These are phyloP conservation scores for Oryza officinalis DNA, from an alignment of 176 grass and related monocot genomes.

Conservation along the genomic window DNA sequence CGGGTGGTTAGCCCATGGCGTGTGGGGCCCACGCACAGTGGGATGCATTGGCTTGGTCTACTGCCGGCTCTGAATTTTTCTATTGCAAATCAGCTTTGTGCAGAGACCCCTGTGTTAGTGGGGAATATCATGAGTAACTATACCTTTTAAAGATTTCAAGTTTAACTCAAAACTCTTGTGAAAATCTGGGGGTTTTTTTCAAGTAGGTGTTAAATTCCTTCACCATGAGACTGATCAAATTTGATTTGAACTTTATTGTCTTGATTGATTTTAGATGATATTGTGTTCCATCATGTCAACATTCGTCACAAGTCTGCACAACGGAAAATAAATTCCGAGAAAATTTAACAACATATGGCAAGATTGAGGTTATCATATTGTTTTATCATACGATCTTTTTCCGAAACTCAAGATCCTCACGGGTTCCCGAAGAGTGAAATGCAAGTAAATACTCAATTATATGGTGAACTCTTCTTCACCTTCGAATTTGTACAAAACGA, in stretches of 20 bases:
- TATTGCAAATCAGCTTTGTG: background rate
- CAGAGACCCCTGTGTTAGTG: background rate
- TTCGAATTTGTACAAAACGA: background rate
- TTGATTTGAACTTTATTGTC: background rate
- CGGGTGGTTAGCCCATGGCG: slow-evolving; percentile 19
- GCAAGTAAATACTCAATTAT: background rate
- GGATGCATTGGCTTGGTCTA: slow-evolving; percentile 30
- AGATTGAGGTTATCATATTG: too few relatives aligned
- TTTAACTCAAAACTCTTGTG: background rate
- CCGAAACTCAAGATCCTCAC: background rate
- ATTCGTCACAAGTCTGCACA: too few relatives aligned
- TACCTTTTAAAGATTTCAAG: background rate
- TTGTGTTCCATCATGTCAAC: too few relatives aligned
- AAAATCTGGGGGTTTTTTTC: background rate
- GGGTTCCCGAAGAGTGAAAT: background rate
- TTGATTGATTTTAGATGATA: background rate
- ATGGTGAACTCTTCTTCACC: background rate
- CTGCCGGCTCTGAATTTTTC: slow-evolving; percentile 38
- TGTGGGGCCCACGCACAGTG: slow-evolving; percentile 40
- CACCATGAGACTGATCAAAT: background rate
- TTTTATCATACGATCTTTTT: background rate
- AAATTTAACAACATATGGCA: too few relatives aligned
- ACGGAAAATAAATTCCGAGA: too few relatives aligned
- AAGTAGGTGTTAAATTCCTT: background rate
- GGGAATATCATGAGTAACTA: background rate